These are phyloP conservation scores for Psidium friedrichsthalianum DNA, from an alignment of 345 rosid species.

Conservation along the genomic window DNA sequence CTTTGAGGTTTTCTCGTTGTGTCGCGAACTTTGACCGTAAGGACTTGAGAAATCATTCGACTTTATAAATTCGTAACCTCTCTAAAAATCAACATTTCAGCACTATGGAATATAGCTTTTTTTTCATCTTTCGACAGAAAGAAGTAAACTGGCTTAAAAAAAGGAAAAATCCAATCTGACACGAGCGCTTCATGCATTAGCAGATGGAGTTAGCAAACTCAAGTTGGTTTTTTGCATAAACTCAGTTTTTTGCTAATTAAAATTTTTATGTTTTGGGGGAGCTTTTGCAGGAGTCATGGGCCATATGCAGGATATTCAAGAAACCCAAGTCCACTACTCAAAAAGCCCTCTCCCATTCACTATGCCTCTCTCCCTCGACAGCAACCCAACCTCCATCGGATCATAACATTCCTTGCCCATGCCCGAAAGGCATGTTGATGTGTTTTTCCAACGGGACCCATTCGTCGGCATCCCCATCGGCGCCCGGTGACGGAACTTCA, in stretches of 20 bases:
- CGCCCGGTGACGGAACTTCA: background rate
- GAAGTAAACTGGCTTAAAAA: background rate
- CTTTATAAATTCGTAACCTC: too few species aligned
- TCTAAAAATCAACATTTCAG: too few species aligned
- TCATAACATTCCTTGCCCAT: too few species aligned
- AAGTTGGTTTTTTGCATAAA: background rate
- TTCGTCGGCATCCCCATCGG: background rate
- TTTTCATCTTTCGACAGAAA: background rate
- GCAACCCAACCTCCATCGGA: background rate
- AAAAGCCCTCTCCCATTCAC: slow-evolving; percentile 60
- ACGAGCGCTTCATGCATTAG: background rate
- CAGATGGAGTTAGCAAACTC: background rate
- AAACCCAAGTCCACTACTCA: slow-evolving; percentile 64
- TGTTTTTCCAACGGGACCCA: background rate
- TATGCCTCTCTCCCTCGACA: slow-evolving; percentile 43
- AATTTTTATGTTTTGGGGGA: background rate
- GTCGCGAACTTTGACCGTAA: background rate
- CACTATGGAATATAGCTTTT: background rate
- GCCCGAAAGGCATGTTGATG: background rate
- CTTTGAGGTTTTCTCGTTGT: background rate
- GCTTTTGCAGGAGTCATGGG: slow-evolving; percentile 77
- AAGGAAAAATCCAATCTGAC: background rate
- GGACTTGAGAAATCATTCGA: background rate
- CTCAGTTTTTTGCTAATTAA: background rate
- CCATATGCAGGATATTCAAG: slow-evolving; percentile 89